These are phyloP conservation scores for Byssothecium circinans DNA, from an alignment of 2,329 filamentous ascomycete genomes.

Conservation along the genomic window DNA sequence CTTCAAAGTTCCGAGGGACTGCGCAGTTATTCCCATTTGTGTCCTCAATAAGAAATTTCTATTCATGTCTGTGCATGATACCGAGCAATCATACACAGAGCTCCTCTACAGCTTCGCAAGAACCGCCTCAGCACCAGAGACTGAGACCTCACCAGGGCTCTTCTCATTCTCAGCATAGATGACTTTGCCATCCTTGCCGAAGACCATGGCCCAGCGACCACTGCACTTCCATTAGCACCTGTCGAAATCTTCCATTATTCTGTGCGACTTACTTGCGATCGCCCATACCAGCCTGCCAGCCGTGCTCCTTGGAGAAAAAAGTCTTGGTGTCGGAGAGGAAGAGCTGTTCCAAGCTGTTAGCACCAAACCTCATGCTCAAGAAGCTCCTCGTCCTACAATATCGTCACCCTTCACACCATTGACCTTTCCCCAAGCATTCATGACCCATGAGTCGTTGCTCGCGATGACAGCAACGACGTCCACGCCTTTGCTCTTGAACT, in stretches of 20 bases:
- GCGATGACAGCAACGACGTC: slow-evolving; percentile 81
- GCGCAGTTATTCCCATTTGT: no score
- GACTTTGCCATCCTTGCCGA: slow-evolving; percentile 76
- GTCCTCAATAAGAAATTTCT: no score
- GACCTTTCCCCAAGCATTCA: slow-evolving; percentile 89
- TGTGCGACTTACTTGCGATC: slow-evolving; percentile 60
- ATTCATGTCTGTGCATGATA: no score
- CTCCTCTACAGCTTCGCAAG: slow-evolving; percentile 49
- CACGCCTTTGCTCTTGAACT: slow-evolving; percentile 78
- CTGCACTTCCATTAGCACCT: slow-evolving; percentile 9
- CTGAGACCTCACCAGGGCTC: slow-evolving; percentile 53
- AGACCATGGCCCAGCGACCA: slow-evolving; percentile 75
- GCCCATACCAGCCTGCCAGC: slow-evolving; percentile 69
- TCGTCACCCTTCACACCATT: slow-evolving; percentile 74
- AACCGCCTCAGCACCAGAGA: slow-evolving; percentile 52
- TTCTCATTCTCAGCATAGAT: slow-evolving; percentile 76
- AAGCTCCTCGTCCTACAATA: slow-evolving; percentile 53
- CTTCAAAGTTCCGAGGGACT: no score
- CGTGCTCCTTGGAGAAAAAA: slow-evolving; percentile 75
- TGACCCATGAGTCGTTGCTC: slow-evolving; percentile 83
- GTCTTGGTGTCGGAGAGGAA: slow-evolving; percentile 75
- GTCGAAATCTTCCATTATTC: not conserved
- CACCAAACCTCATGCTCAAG: not conserved
- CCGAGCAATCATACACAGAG: no score
- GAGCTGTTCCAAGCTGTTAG: slow-evolving; percentile 49